phyloP scores from a whole-genome alignment of 257 asterid genomes.

The Thymus mandschuricus region DNA sequence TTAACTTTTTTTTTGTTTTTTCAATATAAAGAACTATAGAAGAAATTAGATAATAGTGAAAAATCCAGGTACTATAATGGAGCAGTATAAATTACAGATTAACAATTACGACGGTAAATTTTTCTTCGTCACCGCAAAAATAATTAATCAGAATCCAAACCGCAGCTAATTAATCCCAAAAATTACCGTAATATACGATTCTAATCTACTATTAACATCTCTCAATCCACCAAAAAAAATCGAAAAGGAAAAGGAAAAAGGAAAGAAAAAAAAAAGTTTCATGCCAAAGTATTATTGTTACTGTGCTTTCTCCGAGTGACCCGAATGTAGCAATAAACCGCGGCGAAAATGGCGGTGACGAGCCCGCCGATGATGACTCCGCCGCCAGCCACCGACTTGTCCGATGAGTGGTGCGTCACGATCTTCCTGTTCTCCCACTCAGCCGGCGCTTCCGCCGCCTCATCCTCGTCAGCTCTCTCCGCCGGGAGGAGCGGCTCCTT shows the following conservation, averaged over 20 bases:
- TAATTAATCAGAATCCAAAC: background rate
- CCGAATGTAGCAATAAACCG: slow-evolving; percentile 74
- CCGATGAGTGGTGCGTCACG: slow-evolving; percentile 53
- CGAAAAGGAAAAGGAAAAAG: background rate
- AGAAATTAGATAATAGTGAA: too few relatives aligned
- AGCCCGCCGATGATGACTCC: slow-evolving; percentile 83
- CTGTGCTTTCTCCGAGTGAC: slow-evolving; percentile 51
- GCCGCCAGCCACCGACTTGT: slow-evolving; percentile 65
- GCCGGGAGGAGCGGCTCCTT: slow-evolving; percentile 21
- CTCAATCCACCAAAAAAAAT: background rate
- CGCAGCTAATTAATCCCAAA: background rate
- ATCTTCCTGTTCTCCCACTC: slow-evolving; percentile 39
- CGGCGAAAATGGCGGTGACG: slow-evolving; percentile 65
- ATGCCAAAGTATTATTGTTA: slow-evolving; percentile 20
- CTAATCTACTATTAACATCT: slow-evolving; percentile 35
- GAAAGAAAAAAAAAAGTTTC: background rate
- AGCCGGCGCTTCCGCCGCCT: slow-evolving; percentile 52
- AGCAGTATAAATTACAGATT: background rate
- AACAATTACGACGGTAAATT: background rate
- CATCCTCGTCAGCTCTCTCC: slow-evolving; percentile 29
- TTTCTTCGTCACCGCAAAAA: background rate
- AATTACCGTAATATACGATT: background rate
- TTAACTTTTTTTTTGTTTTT: too few relatives aligned
- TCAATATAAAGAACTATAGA: too few relatives aligned
- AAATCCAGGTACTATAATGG: too few relatives aligned